Percentiles rank a stretch among this genome's conserved stretches.
These are phyloP conservation scores for Daldinia eschscholtzii DNA, from an alignment of 2,329 filamentous ascomycete genomes.

Conservation along the genomic window DNA sequence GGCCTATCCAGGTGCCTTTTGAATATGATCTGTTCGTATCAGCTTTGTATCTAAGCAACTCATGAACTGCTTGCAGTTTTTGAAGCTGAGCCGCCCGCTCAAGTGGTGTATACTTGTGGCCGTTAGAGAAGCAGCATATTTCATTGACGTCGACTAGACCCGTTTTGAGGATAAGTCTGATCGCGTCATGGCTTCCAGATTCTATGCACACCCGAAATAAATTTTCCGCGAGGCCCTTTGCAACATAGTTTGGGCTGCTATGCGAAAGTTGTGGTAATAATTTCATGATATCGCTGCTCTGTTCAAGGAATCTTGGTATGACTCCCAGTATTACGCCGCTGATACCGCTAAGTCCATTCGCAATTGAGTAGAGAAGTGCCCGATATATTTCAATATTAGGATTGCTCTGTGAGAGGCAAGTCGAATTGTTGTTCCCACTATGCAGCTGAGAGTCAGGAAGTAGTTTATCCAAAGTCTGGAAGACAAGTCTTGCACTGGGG, in stretches of 20 bases:
- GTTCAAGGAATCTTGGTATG: neutral
- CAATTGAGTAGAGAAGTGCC: neutral
- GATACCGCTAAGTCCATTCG: constrained; percentile 2
- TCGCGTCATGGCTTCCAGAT: neutral
- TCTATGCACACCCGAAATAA: neutral
- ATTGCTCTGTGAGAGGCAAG: neutral
- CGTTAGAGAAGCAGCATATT: neutral
- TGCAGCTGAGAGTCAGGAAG: neutral
- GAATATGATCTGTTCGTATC: no score
- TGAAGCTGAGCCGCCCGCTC: neutral
- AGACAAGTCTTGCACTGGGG: neutral
- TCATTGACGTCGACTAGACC: neutral
- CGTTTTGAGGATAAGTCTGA: neutral
- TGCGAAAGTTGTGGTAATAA: neutral
- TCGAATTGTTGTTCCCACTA: neutral
- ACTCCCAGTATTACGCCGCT: neutral
- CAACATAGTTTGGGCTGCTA: neutral
- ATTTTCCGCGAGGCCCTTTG: neutral
- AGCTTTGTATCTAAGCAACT: no score
- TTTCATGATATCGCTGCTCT: neutral
- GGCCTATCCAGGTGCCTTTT: no score
- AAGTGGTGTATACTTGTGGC: neutral
- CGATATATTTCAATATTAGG: neutral
- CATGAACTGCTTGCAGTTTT: neutral
- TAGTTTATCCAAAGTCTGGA: constrained; percentile 3